These are phyloP conservation scores for Irpex sp. DNA, from an alignment of 1,284 basidiomycete genomes.

Conservation along the genomic window DNA sequence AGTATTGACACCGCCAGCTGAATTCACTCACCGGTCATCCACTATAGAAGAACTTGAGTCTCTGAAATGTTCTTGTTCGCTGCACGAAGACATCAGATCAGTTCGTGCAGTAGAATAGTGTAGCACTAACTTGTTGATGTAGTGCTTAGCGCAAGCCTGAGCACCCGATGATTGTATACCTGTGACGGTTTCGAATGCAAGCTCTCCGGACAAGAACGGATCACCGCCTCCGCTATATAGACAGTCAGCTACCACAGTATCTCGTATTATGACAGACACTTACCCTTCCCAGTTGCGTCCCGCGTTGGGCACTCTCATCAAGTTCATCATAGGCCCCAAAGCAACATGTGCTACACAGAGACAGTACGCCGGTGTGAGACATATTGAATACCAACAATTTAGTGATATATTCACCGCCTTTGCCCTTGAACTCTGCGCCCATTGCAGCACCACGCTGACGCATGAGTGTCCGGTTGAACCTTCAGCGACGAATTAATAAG, in stretches of 20 bases:
- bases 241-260: constrained; percentile 25
- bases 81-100: constrained; percentile 1
- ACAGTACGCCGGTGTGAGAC: not conserved
- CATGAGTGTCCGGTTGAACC: constrained; percentile 65
- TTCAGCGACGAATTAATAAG: constrained; percentile 9
- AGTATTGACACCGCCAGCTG: not conserved
- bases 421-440: constrained; percentile 63
- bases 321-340: constrained; percentile 41
- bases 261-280: constrained; percentile 18
- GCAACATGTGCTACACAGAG: constrained; percentile 28
- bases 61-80: constrained; percentile 55
- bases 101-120: not conserved
- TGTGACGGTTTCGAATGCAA: constrained; percentile 49
- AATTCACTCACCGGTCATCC: constrained; percentile 52
- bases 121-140: constrained; percentile 42
- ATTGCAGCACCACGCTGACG: constrained; percentile 56
- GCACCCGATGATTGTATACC: constrained; percentile 64
- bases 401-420: constrained; percentile 43
- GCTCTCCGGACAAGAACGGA: constrained; percentile 60
- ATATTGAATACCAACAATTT: constrained; percentile 37
- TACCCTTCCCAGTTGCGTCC: constrained; percentile 72
- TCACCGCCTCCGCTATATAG: constrained; percentile 44
- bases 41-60: constrained; percentile 50
- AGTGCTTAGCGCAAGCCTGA: constrained; percentile 57
- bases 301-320: constrained; percentile 52